These are phyloP conservation scores for Nemophila menziesii DNA, from an alignment of 257 asterid species.

Conservation along the genomic window DNA sequence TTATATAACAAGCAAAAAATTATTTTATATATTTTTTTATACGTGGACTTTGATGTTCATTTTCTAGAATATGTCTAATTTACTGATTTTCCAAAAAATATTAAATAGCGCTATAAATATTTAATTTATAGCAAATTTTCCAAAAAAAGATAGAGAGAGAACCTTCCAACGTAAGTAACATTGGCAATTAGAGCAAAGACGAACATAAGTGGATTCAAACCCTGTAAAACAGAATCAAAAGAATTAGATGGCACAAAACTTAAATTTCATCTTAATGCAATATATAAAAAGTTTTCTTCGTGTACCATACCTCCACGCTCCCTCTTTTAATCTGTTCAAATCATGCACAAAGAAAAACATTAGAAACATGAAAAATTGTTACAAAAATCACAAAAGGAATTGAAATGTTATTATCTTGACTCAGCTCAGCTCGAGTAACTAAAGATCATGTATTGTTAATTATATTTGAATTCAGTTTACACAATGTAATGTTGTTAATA, in stretches of 20 bases:
- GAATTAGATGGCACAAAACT: neutral
- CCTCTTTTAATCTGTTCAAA: conserved; percentile 68
- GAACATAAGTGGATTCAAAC: conserved; percentile 89
- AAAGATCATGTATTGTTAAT: no score
- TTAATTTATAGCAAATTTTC: no score
- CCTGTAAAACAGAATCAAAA: conserved; percentile 23
- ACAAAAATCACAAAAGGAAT: no score
- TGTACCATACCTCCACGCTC: conserved; percentile 59
- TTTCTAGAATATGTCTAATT: no score
- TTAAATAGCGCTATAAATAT: no score
- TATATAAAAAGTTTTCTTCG: neutral
- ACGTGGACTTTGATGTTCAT: no score
- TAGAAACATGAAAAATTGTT: no score
- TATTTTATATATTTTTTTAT: no score
- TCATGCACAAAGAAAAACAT: conserved; percentile 9
- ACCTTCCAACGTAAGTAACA: conserved; percentile 78
- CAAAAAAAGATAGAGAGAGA: conserved; percentile 2
- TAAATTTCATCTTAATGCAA: neutral
- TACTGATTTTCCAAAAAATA: no score
- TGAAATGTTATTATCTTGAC: no score
- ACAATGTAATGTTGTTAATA: conserved; percentile 35
- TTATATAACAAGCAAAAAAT: no score
- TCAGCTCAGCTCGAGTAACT: no score
- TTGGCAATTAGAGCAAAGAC: conserved; percentile 75
- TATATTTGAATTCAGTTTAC: conserved; percentile 31